These are phyloP conservation scores for Solanum arcanum DNA, from an alignment of 257 asterid species.

Conservation along the genomic window DNA sequence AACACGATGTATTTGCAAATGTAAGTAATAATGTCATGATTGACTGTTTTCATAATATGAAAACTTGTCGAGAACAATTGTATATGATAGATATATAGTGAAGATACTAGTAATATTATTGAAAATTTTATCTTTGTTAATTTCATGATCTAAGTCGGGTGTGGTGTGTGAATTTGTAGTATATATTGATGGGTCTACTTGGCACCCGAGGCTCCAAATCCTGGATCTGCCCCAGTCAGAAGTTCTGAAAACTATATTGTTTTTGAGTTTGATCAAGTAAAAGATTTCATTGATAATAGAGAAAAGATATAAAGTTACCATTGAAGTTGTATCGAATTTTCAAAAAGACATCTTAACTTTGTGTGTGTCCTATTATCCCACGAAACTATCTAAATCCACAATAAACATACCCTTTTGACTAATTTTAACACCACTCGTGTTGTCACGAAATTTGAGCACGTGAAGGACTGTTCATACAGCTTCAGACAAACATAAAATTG, in stretches of 20 bases:
- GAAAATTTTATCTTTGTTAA: neutral
- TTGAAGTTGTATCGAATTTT: no score
- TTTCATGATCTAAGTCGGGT: neutral
- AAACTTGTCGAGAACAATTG: neutral
- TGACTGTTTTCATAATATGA: neutral
- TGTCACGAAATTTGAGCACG: no score
- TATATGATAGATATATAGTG: neutral
- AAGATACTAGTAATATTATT: neutral
- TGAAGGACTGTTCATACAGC: no score
- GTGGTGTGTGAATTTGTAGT: neutral
- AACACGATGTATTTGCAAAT: neutral
- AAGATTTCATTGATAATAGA: neutral
- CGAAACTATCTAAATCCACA: no score
- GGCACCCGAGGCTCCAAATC: neutral
- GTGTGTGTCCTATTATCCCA: no score
- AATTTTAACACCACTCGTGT: no score
- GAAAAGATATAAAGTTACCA: no score
- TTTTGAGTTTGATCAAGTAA: neutral
- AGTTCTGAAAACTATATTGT: neutral
- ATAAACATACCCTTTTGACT: no score
- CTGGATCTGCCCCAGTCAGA: neutral
- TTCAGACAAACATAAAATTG: no score
- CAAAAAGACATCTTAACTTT: no score
- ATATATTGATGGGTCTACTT: neutral
- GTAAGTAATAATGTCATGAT: neutral